Conservation (phyloP, 2,329 filamentous ascomycete species). For the Fusarium udum region DNA sequence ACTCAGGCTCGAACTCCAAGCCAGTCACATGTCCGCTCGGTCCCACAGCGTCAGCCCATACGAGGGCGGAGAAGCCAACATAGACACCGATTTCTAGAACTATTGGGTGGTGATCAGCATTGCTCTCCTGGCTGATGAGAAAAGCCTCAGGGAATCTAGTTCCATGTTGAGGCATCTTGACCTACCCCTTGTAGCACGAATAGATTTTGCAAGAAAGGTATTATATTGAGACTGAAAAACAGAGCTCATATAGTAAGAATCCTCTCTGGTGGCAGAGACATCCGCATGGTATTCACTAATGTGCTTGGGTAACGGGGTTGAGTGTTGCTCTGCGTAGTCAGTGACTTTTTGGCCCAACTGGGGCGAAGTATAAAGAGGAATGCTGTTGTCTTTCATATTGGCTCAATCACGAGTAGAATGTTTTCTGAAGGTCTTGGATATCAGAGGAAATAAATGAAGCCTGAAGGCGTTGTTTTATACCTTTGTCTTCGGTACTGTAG, state of each 20-base stretch:
- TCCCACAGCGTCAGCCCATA: slow-evolving; percentile 59
- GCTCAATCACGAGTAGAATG: neutral
- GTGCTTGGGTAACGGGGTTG: slow-evolving; percentile 53
- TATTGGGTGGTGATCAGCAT: slow-evolving; percentile 30
- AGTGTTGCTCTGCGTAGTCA: slow-evolving; percentile 55
- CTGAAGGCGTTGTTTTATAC: neutral
- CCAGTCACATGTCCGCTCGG: slow-evolving; percentile 54
- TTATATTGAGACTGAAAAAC: slow-evolving; percentile 54
- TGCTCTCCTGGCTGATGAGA: neutral
- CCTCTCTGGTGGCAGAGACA: slow-evolving; percentile 36
- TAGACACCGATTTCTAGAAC: slow-evolving; percentile 62
- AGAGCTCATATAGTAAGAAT: slow-evolving; percentile 53
- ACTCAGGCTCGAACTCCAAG: slow-evolving; percentile 58
- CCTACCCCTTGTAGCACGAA: slow-evolving; percentile 54
- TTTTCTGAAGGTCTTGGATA: neutral
- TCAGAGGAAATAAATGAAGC: neutral
- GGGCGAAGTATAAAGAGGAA: slow-evolving; percentile 54
- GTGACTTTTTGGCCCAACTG: slow-evolving; percentile 53
- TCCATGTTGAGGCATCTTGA: neutral
- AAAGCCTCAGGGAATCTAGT: neutral
- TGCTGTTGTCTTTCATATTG: slow-evolving; percentile 53
- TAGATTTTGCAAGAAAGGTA: slow-evolving; percentile 52
- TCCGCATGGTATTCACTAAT: slow-evolving; percentile 55
- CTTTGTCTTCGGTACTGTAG: slow-evolving; percentile 10
- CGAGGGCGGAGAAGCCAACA: slow-evolving; percentile 59